Conservation (phyloP, 2,329 filamentous ascomycete species). For the Echinosphaeria canescens region DNA sequence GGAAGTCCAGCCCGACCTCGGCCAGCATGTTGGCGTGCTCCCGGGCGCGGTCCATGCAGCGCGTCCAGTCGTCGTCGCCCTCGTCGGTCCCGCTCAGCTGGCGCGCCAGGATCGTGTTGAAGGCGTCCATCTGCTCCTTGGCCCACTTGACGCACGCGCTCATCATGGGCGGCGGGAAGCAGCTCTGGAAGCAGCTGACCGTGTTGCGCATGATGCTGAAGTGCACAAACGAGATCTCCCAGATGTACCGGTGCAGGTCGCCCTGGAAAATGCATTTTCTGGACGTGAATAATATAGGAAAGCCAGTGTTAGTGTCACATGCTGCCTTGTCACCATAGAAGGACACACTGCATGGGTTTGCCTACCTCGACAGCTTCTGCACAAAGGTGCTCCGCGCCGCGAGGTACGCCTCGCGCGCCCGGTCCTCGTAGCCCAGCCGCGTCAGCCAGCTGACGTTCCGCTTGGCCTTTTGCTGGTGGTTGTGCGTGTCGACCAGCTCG, state of each 20-base stretch:
- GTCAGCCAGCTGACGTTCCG: slow-evolving; percentile 70
- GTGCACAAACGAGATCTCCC: slow-evolving; percentile 87
- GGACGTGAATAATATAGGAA: slow-evolving; percentile 6
- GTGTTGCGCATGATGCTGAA: slow-evolving; percentile 92
- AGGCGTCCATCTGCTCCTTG: slow-evolving; percentile 83
- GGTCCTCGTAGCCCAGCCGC: slow-evolving; percentile 74
- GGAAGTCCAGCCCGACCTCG: slow-evolving; percentile 81
- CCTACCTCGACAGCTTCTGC: slow-evolving; percentile 57
- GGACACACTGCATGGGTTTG: slow-evolving; percentile 9
- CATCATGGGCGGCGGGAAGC: slow-evolving; percentile 73
- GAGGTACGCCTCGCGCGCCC: slow-evolving; percentile 72
- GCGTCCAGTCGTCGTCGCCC: slow-evolving; percentile 54
- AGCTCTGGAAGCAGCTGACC: slow-evolving; percentile 67
- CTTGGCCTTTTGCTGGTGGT: slow-evolving; percentile 56
- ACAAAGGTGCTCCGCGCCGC: slow-evolving; percentile 59
- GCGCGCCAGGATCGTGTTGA: slow-evolving; percentile 62
- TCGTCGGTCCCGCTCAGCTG: slow-evolving; percentile 75
- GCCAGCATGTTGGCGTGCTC: slow-evolving; percentile 61
- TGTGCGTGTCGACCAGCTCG: slow-evolving; percentile 57
- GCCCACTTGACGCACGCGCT: slow-evolving; percentile 96
- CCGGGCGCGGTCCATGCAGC: slow-evolving; percentile 65
- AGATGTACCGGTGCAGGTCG: slow-evolving; percentile 80
- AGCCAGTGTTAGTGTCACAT: too few species aligned
- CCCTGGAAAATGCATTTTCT: slow-evolving; percentile 94
- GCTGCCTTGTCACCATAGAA: too few species aligned